Evolutionary conservation across 805 yeast species (phyloP), one percentile per base, ranked within the genome.

Genomic region (Kodamaea neixiangensis): DNA sequence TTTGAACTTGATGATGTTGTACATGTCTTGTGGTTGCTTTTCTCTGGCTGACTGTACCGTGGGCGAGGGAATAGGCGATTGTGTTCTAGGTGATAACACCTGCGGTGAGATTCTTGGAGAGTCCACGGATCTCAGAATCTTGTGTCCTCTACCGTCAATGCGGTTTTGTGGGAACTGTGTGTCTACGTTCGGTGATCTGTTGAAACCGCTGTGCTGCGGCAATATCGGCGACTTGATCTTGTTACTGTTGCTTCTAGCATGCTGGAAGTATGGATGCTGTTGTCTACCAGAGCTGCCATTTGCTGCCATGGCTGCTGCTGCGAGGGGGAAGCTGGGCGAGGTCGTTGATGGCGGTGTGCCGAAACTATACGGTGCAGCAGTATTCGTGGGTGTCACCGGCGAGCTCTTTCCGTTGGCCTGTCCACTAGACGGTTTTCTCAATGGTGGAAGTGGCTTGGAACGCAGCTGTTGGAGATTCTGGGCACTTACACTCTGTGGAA

Each of bases 1-100:
- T 22, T 59, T 64, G 48, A 73, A 64, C 22, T 62, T 66, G 31
- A 73, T 65, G 9, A 48, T 40, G 14, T 55, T 47, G 45, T 39
- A 22, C 29, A 29, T 15, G 35, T 15, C 34, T 19, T 25, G 44
- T 20, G 33, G 33, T 25, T 25, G 7, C 31, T 25, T 25, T 25
- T 25, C 31, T 25, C 31, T 25, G 11, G 11, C 11, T 2, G 29
- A 34, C 38, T 10, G 38, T 3, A 34, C 20, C 9, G 41, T 37
- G n/a, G 41, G 41, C 15, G 41, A 37, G 6, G 41, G 13, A 17
- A 37, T 20, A 14, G 41, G 41, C 19, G 41, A 37, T 13, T 37
- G 21, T 5, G 10, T 25, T 10, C 41, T 17, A 15, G 41, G 41
- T 19, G 41, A 37, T 13, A 37, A 15, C 11, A 37, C 21, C 13